phyloP scores from a whole-genome alignment of 2,329 filamentous ascomycete species.

The Botrytis elliptica region DNA sequence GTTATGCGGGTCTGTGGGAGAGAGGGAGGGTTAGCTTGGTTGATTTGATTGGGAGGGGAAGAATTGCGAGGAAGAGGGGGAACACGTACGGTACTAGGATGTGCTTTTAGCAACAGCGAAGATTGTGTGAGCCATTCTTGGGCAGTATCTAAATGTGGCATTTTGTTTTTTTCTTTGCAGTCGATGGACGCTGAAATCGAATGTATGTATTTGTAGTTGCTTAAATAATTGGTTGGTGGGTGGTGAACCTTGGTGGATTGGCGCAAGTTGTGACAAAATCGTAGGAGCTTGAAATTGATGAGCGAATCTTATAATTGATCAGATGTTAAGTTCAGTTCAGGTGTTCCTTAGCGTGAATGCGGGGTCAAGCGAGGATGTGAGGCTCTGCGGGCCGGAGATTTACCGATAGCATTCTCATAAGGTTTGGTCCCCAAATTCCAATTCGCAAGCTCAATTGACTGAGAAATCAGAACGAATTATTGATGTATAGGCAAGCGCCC shows the following conservation, averaged over 20 bases:
- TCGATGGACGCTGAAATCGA: background rate
- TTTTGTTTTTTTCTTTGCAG: conserved; percentile 43
- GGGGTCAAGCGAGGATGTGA: conserved; percentile 8
- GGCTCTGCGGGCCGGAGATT: background rate
- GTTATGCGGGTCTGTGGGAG: conserved; percentile 75
- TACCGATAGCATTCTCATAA: background rate
- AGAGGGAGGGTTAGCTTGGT: conserved; percentile 22
- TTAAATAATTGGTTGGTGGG: background rate
- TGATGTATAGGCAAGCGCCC: too few species aligned
- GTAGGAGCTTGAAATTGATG: background rate
- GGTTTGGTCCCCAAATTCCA: background rate
- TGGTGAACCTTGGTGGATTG: background rate
- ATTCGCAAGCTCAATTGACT: too few species aligned
- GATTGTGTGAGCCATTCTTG: conserved; percentile 93
- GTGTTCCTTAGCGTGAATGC: conserved; percentile 1
- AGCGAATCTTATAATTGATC: background rate
- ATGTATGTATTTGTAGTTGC: background rate
- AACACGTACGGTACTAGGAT: conserved; percentile 72
- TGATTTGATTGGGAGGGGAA: conserved; percentile 16
- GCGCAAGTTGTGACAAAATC: background rate
- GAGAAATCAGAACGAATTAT: too few species aligned
- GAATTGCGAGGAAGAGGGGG: conserved; percentile 13
- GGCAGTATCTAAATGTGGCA: conserved; percentile 79
- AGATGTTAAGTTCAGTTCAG: background rate
- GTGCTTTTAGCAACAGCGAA: conserved; percentile 77